Conservation (phyloP, 169 alveolate genomes). For the Plasmodium gonderi region DNA sequence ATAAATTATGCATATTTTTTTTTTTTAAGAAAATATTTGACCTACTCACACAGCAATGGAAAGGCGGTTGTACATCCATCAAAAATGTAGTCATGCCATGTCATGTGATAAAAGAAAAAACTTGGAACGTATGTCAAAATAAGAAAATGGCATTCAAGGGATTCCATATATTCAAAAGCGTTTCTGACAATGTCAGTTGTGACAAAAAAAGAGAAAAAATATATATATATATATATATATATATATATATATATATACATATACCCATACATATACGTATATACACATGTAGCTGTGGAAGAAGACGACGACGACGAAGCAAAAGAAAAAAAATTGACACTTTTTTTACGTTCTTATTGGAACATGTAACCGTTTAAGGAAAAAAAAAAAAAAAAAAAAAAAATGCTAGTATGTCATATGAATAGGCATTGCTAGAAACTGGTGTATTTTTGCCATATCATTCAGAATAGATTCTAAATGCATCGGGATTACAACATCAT, state of each 20-base stretch:
- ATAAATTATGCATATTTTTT: too few relatives aligned
- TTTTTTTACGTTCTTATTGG: too few relatives aligned
- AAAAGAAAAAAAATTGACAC: neutral
- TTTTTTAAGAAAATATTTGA: too few relatives aligned
- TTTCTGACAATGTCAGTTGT: neutral
- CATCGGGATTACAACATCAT: constrained; percentile 4
- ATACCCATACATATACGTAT: neutral
- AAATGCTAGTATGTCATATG: neutral
- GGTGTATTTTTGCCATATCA: constrained; percentile 3
- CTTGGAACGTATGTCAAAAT: too few relatives aligned
- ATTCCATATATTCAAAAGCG: neutral
- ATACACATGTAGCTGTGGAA: too few relatives aligned
- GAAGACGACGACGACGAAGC: too few relatives aligned
- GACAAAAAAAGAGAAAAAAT: neutral
- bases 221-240: neutral
- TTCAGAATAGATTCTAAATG: constrained; percentile 1
- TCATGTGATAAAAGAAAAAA: too few relatives aligned
- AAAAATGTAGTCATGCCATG: too few relatives aligned
- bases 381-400: neutral
- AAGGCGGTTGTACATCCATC: too few relatives aligned
- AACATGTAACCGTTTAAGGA: neutral
- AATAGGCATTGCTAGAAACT: constrained; percentile 51
- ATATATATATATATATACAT: neutral
- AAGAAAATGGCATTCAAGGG: too few relatives aligned
- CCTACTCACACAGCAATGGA: too few relatives aligned